Base-by-base conservation (phyloP, 148 eudicot genomes). In the Chenopodium berlandieri region DNA sequence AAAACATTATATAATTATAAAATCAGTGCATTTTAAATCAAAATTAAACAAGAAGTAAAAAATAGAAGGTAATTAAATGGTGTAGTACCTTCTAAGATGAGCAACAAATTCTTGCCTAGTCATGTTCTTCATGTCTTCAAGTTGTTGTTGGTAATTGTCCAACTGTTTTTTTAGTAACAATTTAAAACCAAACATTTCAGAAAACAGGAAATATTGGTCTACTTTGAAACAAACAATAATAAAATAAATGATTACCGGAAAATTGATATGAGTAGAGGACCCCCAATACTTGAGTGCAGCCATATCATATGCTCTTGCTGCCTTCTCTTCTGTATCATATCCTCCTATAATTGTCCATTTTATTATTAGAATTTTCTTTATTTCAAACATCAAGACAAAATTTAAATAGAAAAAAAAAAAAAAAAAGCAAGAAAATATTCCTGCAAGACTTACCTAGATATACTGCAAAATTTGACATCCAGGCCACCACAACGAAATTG, bases 271-370 rank as follows among this genome's bases (percentile, higher is more conserved):
- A 34, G 94, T 93, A 2, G 98, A 89, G 85, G 94, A 88, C 83
- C 98, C 97, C 98, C 98, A 94, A 54, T 94, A 94, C 86, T 94
- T 94, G 58, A 94, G 94, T 82, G 98, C 98, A 46, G 98, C 98
- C 79, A 89, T 80, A 89, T 94, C 98, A 81, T 94, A 94, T 75
- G 94, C 90, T 78, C 98, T 91, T 77, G 98, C 98, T 82, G 97
- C 97, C 82, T 94, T 94, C 65, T 91, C 98, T 84, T 93, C 97
- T 87, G 91, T 89, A 83, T 93, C 97, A 93, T 94, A 94, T 46
- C 98, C 98, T 32, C 98, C 98, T 94, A 81, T 40, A 46, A 63
- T 13, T 2, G 7, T 22, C 30, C 66, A 80, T 22, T 17, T 52
- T 46, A 7, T 5, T 4, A 11, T 20, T 56, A 7, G 54, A 12